A percentile compares a stretch with the other conserved stretches of the same genome.
Conservation (phyloP, 2,329 filamentous ascomycete genomes). For the Fusarium sp. region DNA sequence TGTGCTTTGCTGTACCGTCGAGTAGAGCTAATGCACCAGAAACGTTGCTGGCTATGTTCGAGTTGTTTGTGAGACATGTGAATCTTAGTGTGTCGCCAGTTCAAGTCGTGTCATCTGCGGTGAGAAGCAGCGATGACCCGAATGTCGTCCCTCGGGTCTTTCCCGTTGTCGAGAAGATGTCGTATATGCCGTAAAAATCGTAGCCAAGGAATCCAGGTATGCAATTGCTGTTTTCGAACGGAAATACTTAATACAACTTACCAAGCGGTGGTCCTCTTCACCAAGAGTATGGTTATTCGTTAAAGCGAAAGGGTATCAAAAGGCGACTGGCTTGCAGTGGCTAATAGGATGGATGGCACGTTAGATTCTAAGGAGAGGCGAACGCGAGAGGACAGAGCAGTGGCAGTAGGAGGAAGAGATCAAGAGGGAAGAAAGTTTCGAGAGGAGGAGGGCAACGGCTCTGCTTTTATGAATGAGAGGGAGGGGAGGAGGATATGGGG, state of each 20-base stretch:
- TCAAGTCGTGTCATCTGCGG: not conserved
- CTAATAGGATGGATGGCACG: slow-evolving; percentile 23
- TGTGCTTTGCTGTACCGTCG: not conserved
- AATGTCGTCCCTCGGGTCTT: not conserved
- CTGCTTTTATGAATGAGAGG: slow-evolving; percentile 43
- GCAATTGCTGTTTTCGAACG: slow-evolving; percentile 1
- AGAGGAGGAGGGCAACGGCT: slow-evolving; percentile 35
- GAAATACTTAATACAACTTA: slow-evolving; percentile 40
- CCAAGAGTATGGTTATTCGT: slow-evolving; percentile 27
- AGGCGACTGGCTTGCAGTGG: slow-evolving; percentile 45
- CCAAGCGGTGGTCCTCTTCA: slow-evolving; percentile 39
- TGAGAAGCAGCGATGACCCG: slow-evolving; percentile 12
- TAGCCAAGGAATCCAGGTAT: not conserved
- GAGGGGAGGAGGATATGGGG: not conserved
- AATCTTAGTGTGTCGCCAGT: slow-evolving; percentile 22
- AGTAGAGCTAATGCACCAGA: slow-evolving; percentile 7
- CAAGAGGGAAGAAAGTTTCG: slow-evolving; percentile 18
- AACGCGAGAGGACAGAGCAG: slow-evolving; percentile 42
- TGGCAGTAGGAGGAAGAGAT: slow-evolving; percentile 32
- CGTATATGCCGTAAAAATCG: not conserved
- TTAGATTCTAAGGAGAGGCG: slow-evolving; percentile 38
- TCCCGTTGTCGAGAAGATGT: slow-evolving; percentile 9
- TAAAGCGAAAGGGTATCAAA: slow-evolving; percentile 40
- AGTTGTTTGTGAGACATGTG: slow-evolving; percentile 18
- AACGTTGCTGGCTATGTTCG: slow-evolving; percentile 4